A percentile compares a stretch with the other conserved stretches of the same genome.
Evolutionary conservation across 768 basidiomycete genomes (phyloP).

Genomic region (Russula brevipes): DNA sequence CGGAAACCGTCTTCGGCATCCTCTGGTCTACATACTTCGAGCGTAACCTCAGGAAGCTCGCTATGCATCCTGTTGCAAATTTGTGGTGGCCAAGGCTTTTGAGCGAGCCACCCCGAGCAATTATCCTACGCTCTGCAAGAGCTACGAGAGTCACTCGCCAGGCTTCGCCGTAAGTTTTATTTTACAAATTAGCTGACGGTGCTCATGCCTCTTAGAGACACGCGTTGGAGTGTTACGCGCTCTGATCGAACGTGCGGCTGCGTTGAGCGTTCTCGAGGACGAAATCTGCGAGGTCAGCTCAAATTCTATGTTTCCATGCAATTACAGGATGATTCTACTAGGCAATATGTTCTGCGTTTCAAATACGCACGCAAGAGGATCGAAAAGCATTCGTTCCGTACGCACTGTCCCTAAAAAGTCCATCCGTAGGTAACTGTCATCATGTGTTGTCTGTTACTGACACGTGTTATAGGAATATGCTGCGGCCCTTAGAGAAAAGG

Average conservation of each 20-base stretch:
- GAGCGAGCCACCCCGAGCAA: conserved; percentile 54
- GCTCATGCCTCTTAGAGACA: conserved; percentile 47
- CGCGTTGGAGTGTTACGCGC: conserved; percentile 77
- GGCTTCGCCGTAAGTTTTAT: conserved; percentile 60
- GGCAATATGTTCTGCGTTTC: conserved; percentile 21
- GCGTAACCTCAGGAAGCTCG: conserved; percentile 65
- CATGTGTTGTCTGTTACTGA: background rate
- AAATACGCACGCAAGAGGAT: conserved; percentile 17
- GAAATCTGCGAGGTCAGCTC: conserved; percentile 24
- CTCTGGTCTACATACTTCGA: conserved; percentile 79
- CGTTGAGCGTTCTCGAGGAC: conserved; percentile 7
- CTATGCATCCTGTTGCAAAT: conserved; percentile 87
- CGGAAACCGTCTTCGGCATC: conserved; percentile 52
- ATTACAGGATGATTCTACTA: conserved; percentile 24
- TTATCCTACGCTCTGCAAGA: conserved; percentile 55
- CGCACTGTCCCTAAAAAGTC: conserved; percentile 17
- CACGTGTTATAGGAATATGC: conserved; percentile 26
- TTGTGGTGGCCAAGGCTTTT: conserved; percentile 84
- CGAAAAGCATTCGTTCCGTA: conserved; percentile 19
- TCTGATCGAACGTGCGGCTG: conserved; percentile 60
- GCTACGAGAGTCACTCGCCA: conserved; percentile 52
- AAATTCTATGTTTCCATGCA: background rate
- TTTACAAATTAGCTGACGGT: background rate
- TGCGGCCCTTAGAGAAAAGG: conserved; percentile 18
- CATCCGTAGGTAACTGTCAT: conserved; percentile 6